Base-by-base conservation (phyloP, 371 early-diverging fungal genomes). In the Haplosporangium sp. region DNA sequence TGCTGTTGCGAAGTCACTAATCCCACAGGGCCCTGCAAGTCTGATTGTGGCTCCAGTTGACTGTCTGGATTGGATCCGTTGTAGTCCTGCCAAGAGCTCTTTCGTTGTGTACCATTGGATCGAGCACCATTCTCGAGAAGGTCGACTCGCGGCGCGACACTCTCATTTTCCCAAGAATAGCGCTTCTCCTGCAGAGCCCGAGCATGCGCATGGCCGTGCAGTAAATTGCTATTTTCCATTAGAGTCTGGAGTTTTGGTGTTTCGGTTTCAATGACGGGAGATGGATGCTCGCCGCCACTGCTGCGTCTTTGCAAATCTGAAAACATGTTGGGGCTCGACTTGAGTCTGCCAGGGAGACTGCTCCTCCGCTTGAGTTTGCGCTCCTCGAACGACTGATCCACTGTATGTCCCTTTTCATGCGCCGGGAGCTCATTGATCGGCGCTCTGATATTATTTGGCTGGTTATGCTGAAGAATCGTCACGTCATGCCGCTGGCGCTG, bases 271-370 rank as follows among this genome's bases (percentile, higher is more conserved):
- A 18, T 52, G 14, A 14, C 36, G 45, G 74, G 65, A 7, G 63
- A 68, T 12, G 45, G n/a, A 42, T 61, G 48, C 13, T 29, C 42
- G n/a, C 53, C 43, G 41, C 68, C 68, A 51, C 62, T 71, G 60
- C 41, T 71, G 43, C 75, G 65, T 36, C 75, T 56, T 37, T 62
- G 59, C 42, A 73, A 23, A 40, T 42, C 40, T 6, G 61, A 40
- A 23, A 79, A 64, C 51, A 72, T 10, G 37, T 47, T 65, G 36
- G 73, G 68, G 6, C 61, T 16, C 10, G 55, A 52, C 37, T 68
- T 72, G 57, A 79, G 73, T 40, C 60, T 72, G 50, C 65, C 62
- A 38, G 79, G 79, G 12, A 79, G 59, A 61, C 79, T 79, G 69
- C 73, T 72, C 18, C 79, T 64, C 21, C 79, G 64, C 36, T 48